Evolutionary conservation across 2,329 filamentous ascomycete genomes (phyloP), one percentile per base, ranked within the genome.

Genomic region (Nakataea oryzae): DNA sequence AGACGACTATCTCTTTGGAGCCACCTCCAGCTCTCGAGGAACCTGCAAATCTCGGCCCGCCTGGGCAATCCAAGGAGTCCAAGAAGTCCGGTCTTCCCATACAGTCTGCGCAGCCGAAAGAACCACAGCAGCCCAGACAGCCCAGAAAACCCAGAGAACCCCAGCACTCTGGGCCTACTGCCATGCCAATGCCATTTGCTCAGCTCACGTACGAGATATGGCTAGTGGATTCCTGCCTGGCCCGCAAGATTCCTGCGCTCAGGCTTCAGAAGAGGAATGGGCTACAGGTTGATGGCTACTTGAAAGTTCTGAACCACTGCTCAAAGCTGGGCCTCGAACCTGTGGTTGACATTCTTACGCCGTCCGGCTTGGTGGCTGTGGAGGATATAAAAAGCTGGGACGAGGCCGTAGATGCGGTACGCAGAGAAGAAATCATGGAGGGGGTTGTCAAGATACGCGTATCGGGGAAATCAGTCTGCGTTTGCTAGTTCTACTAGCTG

Each of bases 301-400:
- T 14, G 28, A 17, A 8, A 12, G 56, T 58, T 6, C 13, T 7
- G 26, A 29, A 17, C 56, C 29, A n/a, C 26, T 58, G 56, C 29
- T 1, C 17, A 12, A 5, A 6, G 6, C 14, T 58, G 6, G 29
- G 56, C 26, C 5, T 58, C 27, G 8, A n/a, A 28, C 26, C 26
- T 7, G 29, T 32, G 56, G 11, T 71, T 72, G 75, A 78, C 24
- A 77, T 79, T 27, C 72, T 81, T 62, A 69, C 63, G 7, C 71
- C 69, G 2, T 76, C 77, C 5, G 78, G 77, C 17, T 79, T 81
- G 66, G 74, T 78, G 62, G 77, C 79, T 59, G 77, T 58, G 56
- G 6, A 7, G 5, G n/a, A 6, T 6, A 7, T 7, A 14, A 24
- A 14, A 29, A 29, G 29, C 26, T 58, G 56, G 56, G 56, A 58